Conservation (phyloP, 2,329 filamentous ascomycete species). For the Geosmithia putterillii region DNA sequence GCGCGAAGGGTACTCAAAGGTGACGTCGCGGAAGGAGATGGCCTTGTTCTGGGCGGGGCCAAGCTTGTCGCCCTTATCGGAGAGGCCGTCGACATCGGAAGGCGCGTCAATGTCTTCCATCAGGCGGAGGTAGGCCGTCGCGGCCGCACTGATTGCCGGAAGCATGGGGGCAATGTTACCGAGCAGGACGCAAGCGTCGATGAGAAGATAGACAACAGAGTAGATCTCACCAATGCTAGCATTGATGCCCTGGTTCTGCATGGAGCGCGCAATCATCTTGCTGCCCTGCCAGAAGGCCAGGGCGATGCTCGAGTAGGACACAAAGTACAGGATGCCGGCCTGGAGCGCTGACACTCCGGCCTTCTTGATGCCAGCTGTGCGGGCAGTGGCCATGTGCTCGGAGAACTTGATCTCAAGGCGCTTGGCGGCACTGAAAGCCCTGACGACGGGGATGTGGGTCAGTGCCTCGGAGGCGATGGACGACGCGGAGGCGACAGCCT, state of each 20-base stretch:
- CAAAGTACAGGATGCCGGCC: constrained; percentile 46
- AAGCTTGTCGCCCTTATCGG: constrained; percentile 1
- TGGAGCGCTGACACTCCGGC: constrained; percentile 67
- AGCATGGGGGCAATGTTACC: constrained; percentile 78
- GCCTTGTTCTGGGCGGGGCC: background rate
- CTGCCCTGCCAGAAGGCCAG: constrained; percentile 72
- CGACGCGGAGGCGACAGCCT: constrained; percentile 65
- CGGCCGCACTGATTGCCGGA: constrained; percentile 72
- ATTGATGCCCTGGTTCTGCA: background rate
- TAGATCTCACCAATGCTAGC: constrained; percentile 1
- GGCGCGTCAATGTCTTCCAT: constrained; percentile 83
- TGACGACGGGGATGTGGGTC: constrained; percentile 71
- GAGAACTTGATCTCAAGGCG: constrained; percentile 70
- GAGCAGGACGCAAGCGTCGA: constrained; percentile 71
- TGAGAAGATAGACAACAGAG: constrained; percentile 34
- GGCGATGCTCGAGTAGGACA: constrained; percentile 49
- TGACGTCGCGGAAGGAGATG: constrained; percentile 41
- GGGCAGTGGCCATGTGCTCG: constrained; percentile 48
- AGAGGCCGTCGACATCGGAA: constrained; percentile 59
- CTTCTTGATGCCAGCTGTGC: background rate
- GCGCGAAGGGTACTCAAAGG: constrained; percentile 76
- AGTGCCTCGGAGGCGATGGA: constrained; percentile 78
- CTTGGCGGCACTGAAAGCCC: constrained; percentile 77
- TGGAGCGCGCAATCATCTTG: constrained; percentile 12
- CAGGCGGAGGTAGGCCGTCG: constrained; percentile 82